A percentile compares a stretch with the other conserved stretches of the same genome.
phyloP scores from a whole-genome alignment of 2,329 filamentous ascomycete genomes.

The Balansia obtecta region DNA sequence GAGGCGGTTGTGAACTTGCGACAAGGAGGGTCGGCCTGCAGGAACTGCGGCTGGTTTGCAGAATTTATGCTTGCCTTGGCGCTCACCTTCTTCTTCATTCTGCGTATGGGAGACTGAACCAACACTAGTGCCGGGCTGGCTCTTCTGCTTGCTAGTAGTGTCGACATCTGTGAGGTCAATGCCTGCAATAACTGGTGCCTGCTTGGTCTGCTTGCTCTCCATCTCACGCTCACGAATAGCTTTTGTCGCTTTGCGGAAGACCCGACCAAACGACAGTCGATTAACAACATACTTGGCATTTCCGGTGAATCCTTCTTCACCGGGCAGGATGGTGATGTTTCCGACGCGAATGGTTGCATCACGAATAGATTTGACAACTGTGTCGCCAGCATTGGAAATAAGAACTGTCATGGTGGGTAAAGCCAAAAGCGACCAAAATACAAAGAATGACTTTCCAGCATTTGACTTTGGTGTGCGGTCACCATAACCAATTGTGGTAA shows the following conservation, averaged over 20 bases:
- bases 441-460: constrained; percentile 71
- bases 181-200: background rate
- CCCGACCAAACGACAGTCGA: constrained; percentile 28
- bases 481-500: constrained; percentile 81
- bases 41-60: constrained; percentile 1
- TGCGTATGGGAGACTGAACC: background rate
- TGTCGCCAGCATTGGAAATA: constrained; percentile 74
- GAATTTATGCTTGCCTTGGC: constrained; percentile 6
- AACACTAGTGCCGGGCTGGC: constrained; percentile 1
- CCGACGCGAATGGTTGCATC: constrained; percentile 44
- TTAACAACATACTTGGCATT: constrained; percentile 32
- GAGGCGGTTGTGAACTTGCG: constrained; percentile 23
- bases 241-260: constrained; percentile 20
- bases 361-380: constrained; percentile 53
- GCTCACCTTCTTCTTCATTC: background rate
- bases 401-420: constrained; percentile 82
- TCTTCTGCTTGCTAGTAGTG: background rate
- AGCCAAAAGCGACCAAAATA: constrained; percentile 83
- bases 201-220: background rate
- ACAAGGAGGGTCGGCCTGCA: constrained; percentile 19
- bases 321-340: constrained; percentile 48
- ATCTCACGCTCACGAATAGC: constrained; percentile 3
- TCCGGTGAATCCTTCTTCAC: constrained; percentile 35
- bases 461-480: constrained; percentile 68
- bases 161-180: constrained; percentile 4